A percentile compares a stretch with the other conserved stretches of the same genome.
Conservation (phyloP, 129 eudicot genomes). For the Erigeron canadensis region DNA sequence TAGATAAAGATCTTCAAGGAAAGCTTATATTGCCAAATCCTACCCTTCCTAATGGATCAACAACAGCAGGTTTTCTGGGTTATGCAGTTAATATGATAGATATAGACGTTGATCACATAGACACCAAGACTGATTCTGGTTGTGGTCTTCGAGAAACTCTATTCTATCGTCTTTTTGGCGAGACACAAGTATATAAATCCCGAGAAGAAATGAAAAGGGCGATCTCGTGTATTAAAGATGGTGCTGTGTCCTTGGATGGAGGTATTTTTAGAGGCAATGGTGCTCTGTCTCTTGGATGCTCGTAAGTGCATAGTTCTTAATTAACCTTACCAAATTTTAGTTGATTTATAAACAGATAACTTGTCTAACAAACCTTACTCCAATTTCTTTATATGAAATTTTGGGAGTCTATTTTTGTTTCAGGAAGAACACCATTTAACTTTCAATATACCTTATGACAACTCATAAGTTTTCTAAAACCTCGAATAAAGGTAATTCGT, state of each 20-base stretch:
- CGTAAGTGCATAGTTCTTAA: constrained; percentile 34
- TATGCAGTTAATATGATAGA: constrained; percentile 70
- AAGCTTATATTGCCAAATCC: constrained; percentile 54
- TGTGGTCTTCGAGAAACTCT: constrained; percentile 66
- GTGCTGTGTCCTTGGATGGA: constrained; percentile 84
- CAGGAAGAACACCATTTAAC: too few relatives aligned
- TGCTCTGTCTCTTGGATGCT: constrained; percentile 40
- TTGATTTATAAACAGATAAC: too few relatives aligned
- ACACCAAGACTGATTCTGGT: constrained; percentile 39
- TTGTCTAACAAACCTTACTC: background rate
- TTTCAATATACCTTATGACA: too few relatives aligned
- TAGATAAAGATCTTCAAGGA: constrained; percentile 34
- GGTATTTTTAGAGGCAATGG: constrained; percentile 64
- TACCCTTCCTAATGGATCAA: constrained; percentile 44
- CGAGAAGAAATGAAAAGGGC: constrained; percentile 55
- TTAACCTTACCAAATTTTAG: too few relatives aligned
- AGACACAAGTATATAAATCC: constrained; percentile 66
- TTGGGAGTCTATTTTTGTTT: too few relatives aligned
- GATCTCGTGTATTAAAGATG: constrained; percentile 36
- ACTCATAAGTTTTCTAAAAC: too few relatives aligned
- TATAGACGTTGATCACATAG: constrained; percentile 35
- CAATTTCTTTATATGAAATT: too few relatives aligned
- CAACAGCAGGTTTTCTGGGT: constrained; percentile 56
- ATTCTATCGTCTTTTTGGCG: constrained; percentile 62
- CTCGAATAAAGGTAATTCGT: too few relatives aligned